Conservation (phyloP, 768 basidiomycete species). For the Leccinum barrowsii region DNA sequence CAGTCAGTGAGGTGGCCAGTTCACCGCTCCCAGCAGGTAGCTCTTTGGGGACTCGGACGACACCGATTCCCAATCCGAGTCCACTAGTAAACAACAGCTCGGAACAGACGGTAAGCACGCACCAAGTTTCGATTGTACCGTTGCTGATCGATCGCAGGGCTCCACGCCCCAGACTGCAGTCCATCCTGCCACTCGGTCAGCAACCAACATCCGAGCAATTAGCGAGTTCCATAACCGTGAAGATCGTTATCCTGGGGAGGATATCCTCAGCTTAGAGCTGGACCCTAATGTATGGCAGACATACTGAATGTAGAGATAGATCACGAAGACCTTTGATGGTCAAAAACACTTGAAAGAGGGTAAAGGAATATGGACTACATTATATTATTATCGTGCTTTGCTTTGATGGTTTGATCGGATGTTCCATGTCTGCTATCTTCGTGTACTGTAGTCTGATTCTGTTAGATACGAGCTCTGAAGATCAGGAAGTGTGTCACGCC, state of each 20-base stretch:
- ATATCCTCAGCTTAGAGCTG: conserved; percentile 8
- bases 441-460: too few species aligned
- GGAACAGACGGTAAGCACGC: conserved; percentile 4
- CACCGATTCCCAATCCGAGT: conserved; percentile 6
- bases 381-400: neutral
- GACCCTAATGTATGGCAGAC: neutral
- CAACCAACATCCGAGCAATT: neutral
- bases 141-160: neutral
- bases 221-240: conserved; percentile 5
- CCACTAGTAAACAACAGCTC: neutral
- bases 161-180: neutral
- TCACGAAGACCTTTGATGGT: neutral
- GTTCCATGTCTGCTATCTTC: neutral
- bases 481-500: neutral
- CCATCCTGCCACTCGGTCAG: neutral
- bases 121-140: neutral
- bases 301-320: too few species aligned
- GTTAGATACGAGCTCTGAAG: neutral
- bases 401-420: neutral
- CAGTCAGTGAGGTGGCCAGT: conserved; percentile 23
- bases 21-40: neutral
- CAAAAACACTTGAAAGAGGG: neutral
- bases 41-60: neutral
- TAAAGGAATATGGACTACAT: neutral
- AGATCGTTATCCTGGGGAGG: conserved; percentile 15